A percentile compares a stretch with the other conserved stretches of the same genome.
Evolutionary conservation across 768 basidiomycete genomes (phyloP).

Genomic region (Trametes cubensis): DNA sequence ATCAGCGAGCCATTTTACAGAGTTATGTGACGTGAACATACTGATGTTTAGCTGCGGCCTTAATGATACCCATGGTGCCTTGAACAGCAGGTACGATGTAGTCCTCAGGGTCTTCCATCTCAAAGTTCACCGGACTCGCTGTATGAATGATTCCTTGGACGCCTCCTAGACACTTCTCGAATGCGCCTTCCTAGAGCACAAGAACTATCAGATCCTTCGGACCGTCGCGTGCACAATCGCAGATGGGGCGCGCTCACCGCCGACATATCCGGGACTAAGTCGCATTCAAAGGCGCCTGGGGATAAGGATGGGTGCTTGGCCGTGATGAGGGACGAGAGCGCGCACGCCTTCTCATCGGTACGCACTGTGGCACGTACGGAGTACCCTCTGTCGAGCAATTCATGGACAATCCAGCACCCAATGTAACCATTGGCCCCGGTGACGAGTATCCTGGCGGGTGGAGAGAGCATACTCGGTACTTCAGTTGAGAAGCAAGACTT

Average conservation of each 20-base stretch:
- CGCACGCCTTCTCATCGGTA: constrained; percentile 54
- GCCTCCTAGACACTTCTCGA: constrained; percentile 75
- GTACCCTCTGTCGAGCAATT: constrained; percentile 60
- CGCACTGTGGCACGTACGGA: constrained; percentile 65
- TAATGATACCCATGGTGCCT: constrained; percentile 65
- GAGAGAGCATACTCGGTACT: background rate
- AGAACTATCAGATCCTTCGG: background rate
- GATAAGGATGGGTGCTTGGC: background rate
- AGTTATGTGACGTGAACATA: too few relatives aligned
- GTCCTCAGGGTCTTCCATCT: constrained; percentile 49
- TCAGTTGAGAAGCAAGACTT: too few relatives aligned
- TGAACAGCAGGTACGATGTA: constrained; percentile 70
- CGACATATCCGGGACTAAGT: background rate
- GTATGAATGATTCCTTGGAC: constrained; percentile 71
- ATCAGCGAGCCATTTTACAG: too few relatives aligned
- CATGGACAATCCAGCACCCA: constrained; percentile 55
- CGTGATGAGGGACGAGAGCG: constrained; percentile 51
- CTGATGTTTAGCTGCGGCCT: constrained; percentile 41
- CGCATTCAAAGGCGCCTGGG: background rate
- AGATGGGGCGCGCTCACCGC: background rate
- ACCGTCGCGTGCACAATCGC: too few relatives aligned
- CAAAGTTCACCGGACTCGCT: constrained; percentile 59
- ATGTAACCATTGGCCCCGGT: constrained; percentile 60
- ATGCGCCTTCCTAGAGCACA: constrained; percentile 56
- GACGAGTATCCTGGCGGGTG: constrained; percentile 45